phyloP scores from a whole-genome alignment of 2,329 filamentous ascomycete species.

The Lecanicillium sp. region DNA sequence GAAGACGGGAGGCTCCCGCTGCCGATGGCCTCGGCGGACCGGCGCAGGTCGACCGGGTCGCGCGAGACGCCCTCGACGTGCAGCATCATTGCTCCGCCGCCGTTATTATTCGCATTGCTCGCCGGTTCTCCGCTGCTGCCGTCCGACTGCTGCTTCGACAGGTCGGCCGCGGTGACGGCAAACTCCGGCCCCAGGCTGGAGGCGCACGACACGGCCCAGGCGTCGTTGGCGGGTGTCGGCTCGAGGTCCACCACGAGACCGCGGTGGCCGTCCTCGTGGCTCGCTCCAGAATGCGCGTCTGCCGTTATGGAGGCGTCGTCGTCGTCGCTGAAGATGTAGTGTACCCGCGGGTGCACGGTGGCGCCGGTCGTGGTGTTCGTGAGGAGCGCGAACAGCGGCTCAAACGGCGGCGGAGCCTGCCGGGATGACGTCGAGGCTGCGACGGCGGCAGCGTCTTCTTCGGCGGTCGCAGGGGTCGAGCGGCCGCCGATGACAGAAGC shows the following conservation, averaged over 20 bases:
- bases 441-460: neutral
- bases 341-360: slow-evolving; percentile 76
- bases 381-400: slow-evolving; percentile 80
- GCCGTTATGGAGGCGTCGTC: slow-evolving; percentile 76
- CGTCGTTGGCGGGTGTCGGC: slow-evolving; percentile 31
- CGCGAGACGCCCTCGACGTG: slow-evolving; percentile 34
- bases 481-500: neutral
- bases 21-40: slow-evolving; percentile 13
- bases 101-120: slow-evolving; percentile 30
- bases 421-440: neutral
- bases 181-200: slow-evolving; percentile 71
- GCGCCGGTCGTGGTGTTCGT: slow-evolving; percentile 67
- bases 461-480: neutral
- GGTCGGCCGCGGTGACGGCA: slow-evolving; percentile 46
- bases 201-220: slow-evolving; percentile 57
- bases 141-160: slow-evolving; percentile 38
- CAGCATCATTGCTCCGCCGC: slow-evolving; percentile 27
- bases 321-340: slow-evolving; percentile 92
- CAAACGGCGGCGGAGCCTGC: slow-evolving; percentile 44
- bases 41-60: slow-evolving; percentile 27
- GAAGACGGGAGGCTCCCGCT: slow-evolving; percentile 19
- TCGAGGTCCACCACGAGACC: slow-evolving; percentile 52
- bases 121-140: slow-evolving; percentile 24
- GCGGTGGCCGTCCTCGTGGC: slow-evolving; percentile 34
- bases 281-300: slow-evolving; percentile 43